These are phyloP conservation scores for Dryas integrifolia DNA, from an alignment of 331 rosid genomes.

Conservation along the genomic window DNA sequence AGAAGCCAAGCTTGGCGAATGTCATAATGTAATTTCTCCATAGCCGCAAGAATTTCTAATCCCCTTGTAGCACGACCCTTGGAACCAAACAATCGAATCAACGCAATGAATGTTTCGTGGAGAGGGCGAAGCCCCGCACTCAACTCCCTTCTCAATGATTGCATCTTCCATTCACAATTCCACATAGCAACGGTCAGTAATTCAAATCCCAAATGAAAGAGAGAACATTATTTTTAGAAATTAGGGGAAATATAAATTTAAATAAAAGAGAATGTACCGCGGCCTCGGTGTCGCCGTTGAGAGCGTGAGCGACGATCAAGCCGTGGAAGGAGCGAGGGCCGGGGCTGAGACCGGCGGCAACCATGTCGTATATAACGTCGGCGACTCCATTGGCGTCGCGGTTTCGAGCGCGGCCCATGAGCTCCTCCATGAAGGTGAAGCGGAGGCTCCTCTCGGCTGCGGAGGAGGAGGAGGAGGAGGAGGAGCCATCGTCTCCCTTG, in stretches of 20 bases:
- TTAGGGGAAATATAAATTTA: neutral
- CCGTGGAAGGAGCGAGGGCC: slow-evolving; percentile 97
- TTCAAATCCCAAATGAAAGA: neutral
- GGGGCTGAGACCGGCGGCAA: slow-evolving; percentile 85
- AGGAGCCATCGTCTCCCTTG: slow-evolving; percentile 45
- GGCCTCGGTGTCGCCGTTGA: slow-evolving; percentile 68
- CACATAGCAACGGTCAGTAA: neutral
- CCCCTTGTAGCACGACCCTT: slow-evolving; percentile 67
- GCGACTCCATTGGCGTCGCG: slow-evolving; percentile 67
- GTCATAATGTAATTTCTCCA: slow-evolving; percentile 81
- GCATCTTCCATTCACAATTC: slow-evolving; percentile 49
- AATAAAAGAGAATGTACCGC: slow-evolving; percentile 46
- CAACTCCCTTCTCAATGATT: slow-evolving; percentile 72
- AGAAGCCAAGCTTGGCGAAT: slow-evolving; percentile 89
- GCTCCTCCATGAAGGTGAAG: slow-evolving; percentile 93
- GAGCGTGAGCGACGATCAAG: slow-evolving; percentile 66
- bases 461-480: slow-evolving; percentile 12
- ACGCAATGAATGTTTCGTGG: slow-evolving; percentile 75
- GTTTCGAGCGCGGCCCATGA: slow-evolving; percentile 75
- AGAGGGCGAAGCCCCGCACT: slow-evolving; percentile 89
- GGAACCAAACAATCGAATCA: slow-evolving; percentile 71
- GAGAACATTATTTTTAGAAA: neutral
- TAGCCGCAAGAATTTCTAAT: slow-evolving; percentile 74
- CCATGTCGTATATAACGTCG: slow-evolving; percentile 83
- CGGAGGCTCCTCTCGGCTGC: slow-evolving; percentile 71